Evolutionary conservation across 768 basidiomycete species (phyloP), one percentile per base, ranked within the genome.

Genomic region (Suillus alpinus): DNA sequence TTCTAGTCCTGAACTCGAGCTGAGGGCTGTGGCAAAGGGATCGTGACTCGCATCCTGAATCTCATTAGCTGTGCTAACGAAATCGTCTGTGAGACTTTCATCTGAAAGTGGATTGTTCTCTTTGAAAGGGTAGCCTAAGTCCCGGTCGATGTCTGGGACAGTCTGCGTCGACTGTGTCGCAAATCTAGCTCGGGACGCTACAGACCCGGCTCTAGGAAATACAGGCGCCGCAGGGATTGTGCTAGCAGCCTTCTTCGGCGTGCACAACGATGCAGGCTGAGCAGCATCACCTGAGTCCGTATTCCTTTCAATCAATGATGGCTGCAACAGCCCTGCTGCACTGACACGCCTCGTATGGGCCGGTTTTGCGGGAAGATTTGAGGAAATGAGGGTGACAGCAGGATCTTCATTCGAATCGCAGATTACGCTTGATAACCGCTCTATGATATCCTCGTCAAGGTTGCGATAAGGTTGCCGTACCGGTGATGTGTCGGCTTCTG

Each of bases 381-480:
- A 52, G 3, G 59, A 20, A 26, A 39, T 18, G 6, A 64, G 46
- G 34, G 52, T 56, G 5, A 58, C 31, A 36, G 59, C 26, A 4
- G 60, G 13, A n/a, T 73, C 61, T 8, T 64, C 26, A 36, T 67
- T 65, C 16, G 23, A 39, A 39, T 69, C 65, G 43, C 41, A 37
- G 3, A 73, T 43, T 57, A 72, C 72, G 39, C 59, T 59, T 53
- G 60, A 26, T 50, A 73, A 56, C 36, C 63, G 65, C 31, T 62
- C 29, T 6, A 66, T 44, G 49, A 75, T 46, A 56, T 56, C 51
- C 23, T 65, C 14, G 39, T 75, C 70, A 2, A 71, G 59, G n/a
- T 68, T 74, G 7, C 23, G 26, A 43, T 59, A 69, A 8, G 73
- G 65, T 40, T 73, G 72, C 46, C 68, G 68, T 52, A 75, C 44